These are phyloP conservation scores for Fomitopsis pulvina DNA, from an alignment of 768 basidiomycete species.

Conservation along the genomic window DNA sequence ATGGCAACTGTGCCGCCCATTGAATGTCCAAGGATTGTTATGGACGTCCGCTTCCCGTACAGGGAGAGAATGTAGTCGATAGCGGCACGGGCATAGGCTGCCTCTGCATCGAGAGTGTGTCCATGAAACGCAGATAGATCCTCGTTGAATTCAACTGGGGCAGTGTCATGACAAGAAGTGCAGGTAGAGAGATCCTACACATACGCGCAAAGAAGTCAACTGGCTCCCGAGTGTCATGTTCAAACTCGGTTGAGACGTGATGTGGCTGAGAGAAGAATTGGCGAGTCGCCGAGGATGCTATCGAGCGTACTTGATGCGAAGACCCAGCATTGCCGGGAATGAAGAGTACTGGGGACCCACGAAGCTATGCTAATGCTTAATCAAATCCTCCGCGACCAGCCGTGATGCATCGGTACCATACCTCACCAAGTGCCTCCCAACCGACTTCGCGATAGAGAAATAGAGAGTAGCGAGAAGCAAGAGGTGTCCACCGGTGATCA, in stretches of 20 bases:
- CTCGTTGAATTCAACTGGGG: slow-evolving; percentile 89
- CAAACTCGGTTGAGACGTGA: slow-evolving; percentile 46
- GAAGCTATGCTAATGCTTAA: slow-evolving; percentile 19
- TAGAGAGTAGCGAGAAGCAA: slow-evolving; percentile 74
- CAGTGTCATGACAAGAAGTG: not conserved
- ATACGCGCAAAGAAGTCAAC: slow-evolving; percentile 85
- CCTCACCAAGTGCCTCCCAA: not conserved
- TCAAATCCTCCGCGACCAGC: slow-evolving; percentile 8
- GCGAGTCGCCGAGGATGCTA: slow-evolving; percentile 84
- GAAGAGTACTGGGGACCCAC: slow-evolving; percentile 86
- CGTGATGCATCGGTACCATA: not conserved
- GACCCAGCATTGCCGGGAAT: slow-evolving; percentile 98
- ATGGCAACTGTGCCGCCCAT: slow-evolving; percentile 96
- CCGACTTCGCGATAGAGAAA: slow-evolving; percentile 79
- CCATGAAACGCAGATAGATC: slow-evolving; percentile 96
- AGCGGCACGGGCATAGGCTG: slow-evolving; percentile 61
- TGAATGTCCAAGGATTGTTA: slow-evolving; percentile 87
- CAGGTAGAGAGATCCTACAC: slow-evolving; percentile 16
- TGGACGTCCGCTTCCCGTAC: slow-evolving; percentile 54
- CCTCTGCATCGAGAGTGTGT: slow-evolving; percentile 78
- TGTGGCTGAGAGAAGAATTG: slow-evolving; percentile 69
- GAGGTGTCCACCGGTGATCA: slow-evolving; percentile 60
- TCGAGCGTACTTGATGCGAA: slow-evolving; percentile 87
- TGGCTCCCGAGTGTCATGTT: slow-evolving; percentile 38
- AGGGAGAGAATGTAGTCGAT: slow-evolving; percentile 74